Percentiles rank a stretch among this genome's conserved stretches.
phyloP scores from a whole-genome alignment of 129 eudicot species.

The Scalesia atractyloides region DNA sequence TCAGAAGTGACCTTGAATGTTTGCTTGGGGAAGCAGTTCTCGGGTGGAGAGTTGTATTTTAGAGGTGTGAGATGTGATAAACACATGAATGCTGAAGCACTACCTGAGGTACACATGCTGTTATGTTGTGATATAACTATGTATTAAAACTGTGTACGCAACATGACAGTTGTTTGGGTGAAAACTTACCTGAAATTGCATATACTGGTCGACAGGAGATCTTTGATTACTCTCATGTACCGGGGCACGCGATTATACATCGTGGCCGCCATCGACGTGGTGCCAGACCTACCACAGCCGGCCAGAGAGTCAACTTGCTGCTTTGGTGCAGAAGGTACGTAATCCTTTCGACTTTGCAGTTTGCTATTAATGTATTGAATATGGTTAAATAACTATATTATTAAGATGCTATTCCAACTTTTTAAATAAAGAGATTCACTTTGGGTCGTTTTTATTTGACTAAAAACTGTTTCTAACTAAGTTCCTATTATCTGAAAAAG shows the following conservation, averaged over 20 bases:
- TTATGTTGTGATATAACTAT: background rate
- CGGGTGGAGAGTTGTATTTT: slow-evolving; percentile 93
- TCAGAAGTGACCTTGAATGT: slow-evolving; percentile 89
- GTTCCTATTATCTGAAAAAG: no score
- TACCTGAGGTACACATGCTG: slow-evolving; percentile 54
- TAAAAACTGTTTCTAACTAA: no score
- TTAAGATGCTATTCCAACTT: background rate
- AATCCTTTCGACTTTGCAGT: slow-evolving; percentile 13
- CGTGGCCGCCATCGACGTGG: slow-evolving; percentile 97
- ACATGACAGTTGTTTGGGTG: background rate
- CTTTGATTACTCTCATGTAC: slow-evolving; percentile 76
- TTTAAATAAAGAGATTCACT: no score
- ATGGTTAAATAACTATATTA: background rate
- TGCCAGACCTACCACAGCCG: slow-evolving; percentile 85
- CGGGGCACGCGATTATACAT: slow-evolving; percentile 83
- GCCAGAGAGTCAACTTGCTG: slow-evolving; percentile 68
- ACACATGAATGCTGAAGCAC: slow-evolving; percentile 74
- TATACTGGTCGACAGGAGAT: slow-evolving; percentile 53
- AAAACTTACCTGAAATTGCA: slow-evolving; percentile 19
- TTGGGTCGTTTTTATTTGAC: no score
- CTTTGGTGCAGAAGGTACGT: slow-evolving; percentile 91
- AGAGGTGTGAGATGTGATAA: slow-evolving; percentile 89
- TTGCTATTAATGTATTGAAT: background rate
- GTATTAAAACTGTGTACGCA: background rate
- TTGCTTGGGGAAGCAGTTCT: slow-evolving; percentile 79